These are phyloP conservation scores for Cymbopogon flexuosus DNA, from an alignment of 202 grass and related monocot species.

Conservation along the genomic window DNA sequence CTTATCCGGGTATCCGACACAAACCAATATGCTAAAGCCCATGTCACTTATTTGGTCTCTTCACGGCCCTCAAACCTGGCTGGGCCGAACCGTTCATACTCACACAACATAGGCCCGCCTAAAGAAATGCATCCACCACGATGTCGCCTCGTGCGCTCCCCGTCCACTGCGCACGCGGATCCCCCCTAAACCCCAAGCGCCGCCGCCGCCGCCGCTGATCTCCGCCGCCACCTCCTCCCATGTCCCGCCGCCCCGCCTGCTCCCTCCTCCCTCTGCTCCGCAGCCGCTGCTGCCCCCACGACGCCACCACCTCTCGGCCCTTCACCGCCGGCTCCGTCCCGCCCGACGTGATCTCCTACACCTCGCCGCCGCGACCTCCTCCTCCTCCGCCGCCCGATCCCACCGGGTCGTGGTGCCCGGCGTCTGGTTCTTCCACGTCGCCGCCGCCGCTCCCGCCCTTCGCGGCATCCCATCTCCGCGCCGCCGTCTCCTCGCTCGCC, in stretches of 20 bases:
- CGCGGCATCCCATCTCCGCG: conserved; percentile 28
- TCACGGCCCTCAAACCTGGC: neutral
- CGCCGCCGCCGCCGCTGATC: conserved; percentile 1
- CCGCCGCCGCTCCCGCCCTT: conserved; percentile 24
- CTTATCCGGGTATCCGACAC: no score
- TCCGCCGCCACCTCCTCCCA: neutral
- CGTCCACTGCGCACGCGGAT: neutral
- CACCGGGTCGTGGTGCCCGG: neutral
- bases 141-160: conserved; percentile 10
- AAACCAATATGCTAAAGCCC: neutral
- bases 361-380: neutral
- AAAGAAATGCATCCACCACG: neutral
- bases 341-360: conserved; percentile 34
- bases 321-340: conserved; percentile 1
- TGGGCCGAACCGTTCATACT: neutral
- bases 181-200: conserved; percentile 32
- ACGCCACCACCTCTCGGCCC: neutral
- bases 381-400: neutral
- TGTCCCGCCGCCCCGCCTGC: conserved; percentile 40
- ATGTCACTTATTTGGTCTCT: neutral
- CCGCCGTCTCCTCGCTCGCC: conserved; percentile 40
- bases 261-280: conserved; percentile 30
- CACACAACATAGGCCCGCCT: neutral
- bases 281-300: conserved; percentile 14
- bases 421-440: neutral